Evolutionary conservation across 371 early-diverging fungal genomes (phyloP), one percentile per base, ranked within the genome.

Genomic region (Zychaea mexicana): DNA sequence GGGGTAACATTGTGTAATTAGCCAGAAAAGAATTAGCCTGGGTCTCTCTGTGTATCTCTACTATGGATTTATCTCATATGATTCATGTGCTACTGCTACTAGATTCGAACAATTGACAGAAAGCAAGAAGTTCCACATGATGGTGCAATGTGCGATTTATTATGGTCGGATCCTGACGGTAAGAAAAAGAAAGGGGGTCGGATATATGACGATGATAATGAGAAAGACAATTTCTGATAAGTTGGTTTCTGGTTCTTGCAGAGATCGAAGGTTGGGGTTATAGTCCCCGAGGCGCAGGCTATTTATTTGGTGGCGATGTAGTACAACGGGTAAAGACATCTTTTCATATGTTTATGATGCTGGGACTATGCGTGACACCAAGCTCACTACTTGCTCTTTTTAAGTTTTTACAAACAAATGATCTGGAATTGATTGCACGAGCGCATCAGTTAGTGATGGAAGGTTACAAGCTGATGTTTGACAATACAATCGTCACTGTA

Each of bases 391-490:
- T n/a, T n/a, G n/a, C n/a, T n/a, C n/a, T n/a, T n/a, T n/a, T n/a
- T n/a, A n/a, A 93, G 85, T 96, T 96, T 69, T 77, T 94, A 55
- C 93, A 95, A 67, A 85, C 84, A 24, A 99, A 99, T 72, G 85
- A 90, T 60, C 79, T 99, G 45, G 93, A 94, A 45, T 76, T 99
- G 62, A 95, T 99, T 67, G 98, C 98, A 9, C 87, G 99, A 28
- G 99, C 99, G 10, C 99, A 99, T 84, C 99, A 99, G 76, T 84
- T 99, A 57, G 99, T 99, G 13, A 97, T 97, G 97, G 99, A 99
- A 76, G 99, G 99, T 8, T 98, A 91, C 67, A 94, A 94, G 72
- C 78, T 89, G 26, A 94, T 96, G 95, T 98, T 98, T 83, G 94
- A 97, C 58, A 89, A 95, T 33, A 92, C 91, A 2, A 88, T 98